Evolutionary conservation across 495 filamentous ascomycete species (phyloP).

Genomic region (Penicillium crystallinum): DNA sequence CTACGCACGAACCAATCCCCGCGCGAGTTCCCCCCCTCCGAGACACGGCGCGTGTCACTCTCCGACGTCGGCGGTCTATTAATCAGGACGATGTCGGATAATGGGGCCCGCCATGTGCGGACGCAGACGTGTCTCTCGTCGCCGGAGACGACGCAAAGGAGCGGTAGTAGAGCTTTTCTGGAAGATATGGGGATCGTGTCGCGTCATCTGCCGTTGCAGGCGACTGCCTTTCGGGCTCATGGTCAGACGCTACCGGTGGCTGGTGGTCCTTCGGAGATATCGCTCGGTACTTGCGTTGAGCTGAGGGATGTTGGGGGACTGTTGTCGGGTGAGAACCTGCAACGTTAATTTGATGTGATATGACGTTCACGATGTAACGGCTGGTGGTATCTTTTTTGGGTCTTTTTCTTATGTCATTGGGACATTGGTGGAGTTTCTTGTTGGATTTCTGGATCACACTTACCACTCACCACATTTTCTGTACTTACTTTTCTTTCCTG

Average conservation of each 20-base stretch:
- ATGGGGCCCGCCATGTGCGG: not conserved
- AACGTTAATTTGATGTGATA: conserved; percentile 1
- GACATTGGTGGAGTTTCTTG: not conserved
- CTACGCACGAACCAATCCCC: conserved; percentile 27
- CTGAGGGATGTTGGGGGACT: conserved; percentile 54
- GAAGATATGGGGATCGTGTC: conserved; percentile 50
- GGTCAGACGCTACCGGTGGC: not conserved
- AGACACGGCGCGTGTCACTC: conserved; percentile 50
- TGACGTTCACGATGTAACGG: not conserved
- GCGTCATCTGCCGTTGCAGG: not conserved
- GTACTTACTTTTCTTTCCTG: not conserved
- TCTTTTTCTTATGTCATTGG: not conserved
- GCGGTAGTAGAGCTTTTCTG: conserved; percentile 49
- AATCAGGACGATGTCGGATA: conserved; percentile 4
- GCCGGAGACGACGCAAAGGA: conserved; percentile 10
- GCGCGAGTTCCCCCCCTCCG: conserved; percentile 21
- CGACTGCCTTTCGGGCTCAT: not conserved
- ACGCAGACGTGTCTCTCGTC: not conserved
- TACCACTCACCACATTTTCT: not conserved
- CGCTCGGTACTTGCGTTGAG: conserved; percentile 27
- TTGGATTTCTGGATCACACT: not conserved
- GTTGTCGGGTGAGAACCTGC: conserved; percentile 21
- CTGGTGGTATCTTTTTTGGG: not conserved
- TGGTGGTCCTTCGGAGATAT: conserved; percentile 18
- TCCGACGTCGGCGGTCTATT: conserved; percentile 69